A percentile compares a stretch with the other conserved stretches of the same genome.
phyloP scores from a whole-genome alignment of 2,329 filamentous ascomycete genomes.

The Colletotrichum spaethianum region DNA sequence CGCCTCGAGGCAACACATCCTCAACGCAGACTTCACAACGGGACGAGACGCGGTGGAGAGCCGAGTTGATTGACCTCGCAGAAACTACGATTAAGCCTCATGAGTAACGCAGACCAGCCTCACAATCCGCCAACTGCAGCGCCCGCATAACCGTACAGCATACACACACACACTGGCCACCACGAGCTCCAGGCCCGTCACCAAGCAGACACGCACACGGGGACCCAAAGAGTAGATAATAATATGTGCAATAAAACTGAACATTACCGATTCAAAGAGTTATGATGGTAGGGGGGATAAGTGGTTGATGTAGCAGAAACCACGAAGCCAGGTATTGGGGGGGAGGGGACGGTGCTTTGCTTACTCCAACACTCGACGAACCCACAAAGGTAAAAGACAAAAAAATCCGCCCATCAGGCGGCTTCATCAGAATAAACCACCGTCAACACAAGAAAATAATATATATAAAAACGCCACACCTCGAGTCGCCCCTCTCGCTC shows the following conservation, averaged over 20 bases:
- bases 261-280: conserved; percentile 31
- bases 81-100: no score
- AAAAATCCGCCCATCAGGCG: not conserved
- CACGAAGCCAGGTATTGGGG: not conserved
- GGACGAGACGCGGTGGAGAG: no score
- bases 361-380: not conserved
- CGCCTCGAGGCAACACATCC: no score
- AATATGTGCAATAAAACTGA: conserved; percentile 2
- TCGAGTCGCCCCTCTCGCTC: not conserved
- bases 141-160: not conserved
- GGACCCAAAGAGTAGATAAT: not conserved
- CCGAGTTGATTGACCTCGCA: no score
- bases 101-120: no score
- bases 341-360: not conserved
- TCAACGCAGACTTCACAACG: no score
- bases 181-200: no score
- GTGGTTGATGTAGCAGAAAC: not conserved
- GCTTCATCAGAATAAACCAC: not conserved
- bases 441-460: no score
- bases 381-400: not conserved
- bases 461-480: conserved; percentile 19
- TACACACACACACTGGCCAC: not conserved
- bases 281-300: not conserved
- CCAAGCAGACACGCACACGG: not conserved
- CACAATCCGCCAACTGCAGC: no score